Base-by-base conservation (phyloP, 2,329 filamentous ascomycete genomes). In the Apiospora saccharicola region DNA sequence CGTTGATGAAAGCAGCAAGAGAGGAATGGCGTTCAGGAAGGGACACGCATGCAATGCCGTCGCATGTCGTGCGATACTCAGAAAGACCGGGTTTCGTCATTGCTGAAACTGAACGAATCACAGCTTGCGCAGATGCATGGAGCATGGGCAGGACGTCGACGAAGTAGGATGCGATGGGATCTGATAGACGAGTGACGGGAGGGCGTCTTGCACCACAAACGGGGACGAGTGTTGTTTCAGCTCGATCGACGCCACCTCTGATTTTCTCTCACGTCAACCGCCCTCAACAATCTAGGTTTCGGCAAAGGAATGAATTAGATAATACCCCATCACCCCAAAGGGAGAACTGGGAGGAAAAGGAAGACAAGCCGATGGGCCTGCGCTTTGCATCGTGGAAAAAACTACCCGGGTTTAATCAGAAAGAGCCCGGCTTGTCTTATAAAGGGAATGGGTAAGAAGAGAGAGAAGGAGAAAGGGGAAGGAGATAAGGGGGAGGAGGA, bases 1-100 rank as follows among this genome's bases (percentile, higher is more conserved):
- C 53, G 53, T 61, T 61, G 53, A 61, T 37, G 53, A 61, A 34
- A 61, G 30, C 53, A 61, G 53, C 22, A 37, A 22, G n/a, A 64
- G 57, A 26, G 57, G 13, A 64, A 64, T 22, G 57, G 57, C 57
- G 57, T 64, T 64, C 34, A 64, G 57, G 51, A 34, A 41, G 19
- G 30, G 22, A 34, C 5, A 64, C 57, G 57, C 57, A 64, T 41
- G 22, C 30, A n/a, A n/a, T 19, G 34, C 19, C 34, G 4, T 14
- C 22, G 53, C 26, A 57, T 22, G 13, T 16, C n/a, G 34, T 10
- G 22, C 10, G 8, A 19, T 4, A 41, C 57, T 64, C 34, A 12
- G 57, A 64, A 24, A 22, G 10, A 14, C 22, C 12, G 57, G 24
- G 34, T 64, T 64, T 10, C n/a, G 34, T 34, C 34, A 10, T 41